Percentiles rank a stretch among this genome's conserved stretches.
Evolutionary conservation across 495 filamentous ascomycete species (phyloP).

Genomic region (Daldinia childiae): DNA sequence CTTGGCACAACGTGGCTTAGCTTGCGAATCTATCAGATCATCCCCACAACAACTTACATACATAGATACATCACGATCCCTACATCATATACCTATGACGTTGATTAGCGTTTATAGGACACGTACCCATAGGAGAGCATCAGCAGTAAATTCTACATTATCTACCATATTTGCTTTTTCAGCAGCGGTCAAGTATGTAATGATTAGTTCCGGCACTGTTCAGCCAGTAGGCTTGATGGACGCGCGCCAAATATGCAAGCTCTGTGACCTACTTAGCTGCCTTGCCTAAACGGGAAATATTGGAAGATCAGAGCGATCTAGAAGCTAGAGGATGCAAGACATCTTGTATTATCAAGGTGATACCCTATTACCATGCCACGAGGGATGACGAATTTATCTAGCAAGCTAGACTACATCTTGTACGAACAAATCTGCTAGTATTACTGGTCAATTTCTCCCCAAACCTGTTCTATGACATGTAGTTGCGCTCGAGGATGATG

Average conservation of each 20-base stretch:
- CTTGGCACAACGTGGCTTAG: conserved; percentile 31
- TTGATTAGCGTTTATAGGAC: conserved; percentile 2
- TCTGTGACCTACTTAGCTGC: conserved; percentile 12
- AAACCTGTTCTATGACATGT: conserved; percentile 17
- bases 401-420: conserved; percentile 24
- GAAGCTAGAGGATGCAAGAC: conserved; percentile 26
- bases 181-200: conserved; percentile 14
- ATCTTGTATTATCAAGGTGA: conserved; percentile 21
- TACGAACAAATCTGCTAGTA: conserved; percentile 1
- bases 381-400: conserved; percentile 31
- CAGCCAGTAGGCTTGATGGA: conserved; percentile 13
- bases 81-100: conserved; percentile 38
- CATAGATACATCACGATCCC: conserved; percentile 10
- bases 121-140: not conserved
- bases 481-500: conserved; percentile 16
- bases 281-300: conserved; percentile 24
- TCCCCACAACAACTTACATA: conserved; percentile 19
- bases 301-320: conserved; percentile 19
- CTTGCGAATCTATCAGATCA: conserved; percentile 24
- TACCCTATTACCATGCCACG: conserved; percentile 5
- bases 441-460: conserved; percentile 13
- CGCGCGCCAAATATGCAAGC: conserved; percentile 21
- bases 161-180: not conserved
- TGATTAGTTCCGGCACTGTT: conserved; percentile 14
- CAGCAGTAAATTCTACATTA: not conserved